These are phyloP conservation scores for Backusella sp. DNA, from an alignment of 192 early-diverging fungal genomes.

Conservation along the genomic window DNA sequence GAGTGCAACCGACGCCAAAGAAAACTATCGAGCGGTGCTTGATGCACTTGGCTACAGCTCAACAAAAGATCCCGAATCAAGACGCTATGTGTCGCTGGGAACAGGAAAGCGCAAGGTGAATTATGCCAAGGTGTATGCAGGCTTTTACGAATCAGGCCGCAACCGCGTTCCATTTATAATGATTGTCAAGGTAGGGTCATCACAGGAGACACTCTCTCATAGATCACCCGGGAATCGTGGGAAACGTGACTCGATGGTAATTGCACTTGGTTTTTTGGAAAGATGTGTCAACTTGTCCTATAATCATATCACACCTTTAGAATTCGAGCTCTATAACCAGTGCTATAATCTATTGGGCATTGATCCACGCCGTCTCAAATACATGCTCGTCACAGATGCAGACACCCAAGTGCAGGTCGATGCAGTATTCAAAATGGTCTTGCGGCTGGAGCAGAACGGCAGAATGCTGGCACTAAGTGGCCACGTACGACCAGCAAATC, in stretches of 20 bases:
- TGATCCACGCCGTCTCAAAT: slow-evolving; percentile 62
- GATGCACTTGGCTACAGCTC: slow-evolving; percentile 68
- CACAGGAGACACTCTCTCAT: slow-evolving; percentile 30
- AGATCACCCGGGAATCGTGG: slow-evolving; percentile 70
- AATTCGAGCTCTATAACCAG: slow-evolving; percentile 68
- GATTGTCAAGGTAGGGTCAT: slow-evolving; percentile 62
- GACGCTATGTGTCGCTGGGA: slow-evolving; percentile 51
- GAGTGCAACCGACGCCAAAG: slow-evolving; percentile 50
- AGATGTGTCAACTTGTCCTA: slow-evolving; percentile 58
- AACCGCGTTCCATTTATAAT: slow-evolving; percentile 60
- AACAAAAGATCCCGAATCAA: slow-evolving; percentile 43
- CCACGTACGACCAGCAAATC: slow-evolving; percentile 65
- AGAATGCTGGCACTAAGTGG: slow-evolving; percentile 62
- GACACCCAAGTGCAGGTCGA: slow-evolving; percentile 64
- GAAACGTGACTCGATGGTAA: slow-evolving; percentile 86
- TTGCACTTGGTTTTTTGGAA: slow-evolving; percentile 83
- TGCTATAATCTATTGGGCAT: slow-evolving; percentile 62
- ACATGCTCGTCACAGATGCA: slow-evolving; percentile 65
- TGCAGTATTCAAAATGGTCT: slow-evolving; percentile 48
- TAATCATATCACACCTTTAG: slow-evolving; percentile 63
- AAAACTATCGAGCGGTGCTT: slow-evolving; percentile 62
- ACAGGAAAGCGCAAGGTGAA: slow-evolving; percentile 56
- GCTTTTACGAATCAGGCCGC: slow-evolving; percentile 54
- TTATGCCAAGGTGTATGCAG: slow-evolving; percentile 69
- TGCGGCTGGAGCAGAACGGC: slow-evolving; percentile 53